Base-by-base conservation (phyloP, 2,329 filamentous ascomycete genomes). In the Fusarium sp. region DNA sequence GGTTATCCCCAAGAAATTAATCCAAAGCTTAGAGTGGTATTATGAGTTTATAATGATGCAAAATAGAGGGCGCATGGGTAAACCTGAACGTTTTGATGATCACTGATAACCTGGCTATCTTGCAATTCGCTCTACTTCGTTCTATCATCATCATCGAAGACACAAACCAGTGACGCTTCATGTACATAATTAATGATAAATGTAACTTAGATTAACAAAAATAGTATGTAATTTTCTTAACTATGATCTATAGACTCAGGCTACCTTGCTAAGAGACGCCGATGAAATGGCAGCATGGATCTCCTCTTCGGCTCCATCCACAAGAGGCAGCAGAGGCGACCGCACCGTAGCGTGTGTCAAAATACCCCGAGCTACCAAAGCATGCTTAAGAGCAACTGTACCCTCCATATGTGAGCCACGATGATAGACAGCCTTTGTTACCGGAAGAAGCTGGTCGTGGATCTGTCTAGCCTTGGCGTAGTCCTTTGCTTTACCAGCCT, bases 401-500 rank as follows among this genome's bases (percentile, higher is more conserved):
- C 84, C 84, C 75, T 86, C 84, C 84, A 86, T 86, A 59, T 86
- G 85, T 11, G 83, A 85, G 11, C 84, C 85, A 7, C 84, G 81
- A 72, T 87, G 84, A 68, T 87, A 86, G 1, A 87, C 83, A n/a
- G 80, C 82, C 75, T 84, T 85, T 2, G 84, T 86, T 1, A 86
- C 78, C 2, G 84, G 85, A 5, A 86, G 74, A 3, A 87, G 76
- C 67, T 79, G 79, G 67, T 86, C 84, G 70, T 87, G 84, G n/a
- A 86, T 76, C 42, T 79, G 79, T 24, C 84, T 78, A 5, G 84
- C 84, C 57, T 77, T 80, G 53, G 76, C 76, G 68, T 87, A 86
- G 65, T 86, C 83, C 62, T 80, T 78, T 6, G 78, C 81, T 73
- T 85, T 84, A 33, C 84, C 84, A 5, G 84, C 84, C 59, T 81